Evolutionary conservation across 2,329 filamentous ascomycete species (phyloP).

Genomic region (Hypoxylon sp.): DNA sequence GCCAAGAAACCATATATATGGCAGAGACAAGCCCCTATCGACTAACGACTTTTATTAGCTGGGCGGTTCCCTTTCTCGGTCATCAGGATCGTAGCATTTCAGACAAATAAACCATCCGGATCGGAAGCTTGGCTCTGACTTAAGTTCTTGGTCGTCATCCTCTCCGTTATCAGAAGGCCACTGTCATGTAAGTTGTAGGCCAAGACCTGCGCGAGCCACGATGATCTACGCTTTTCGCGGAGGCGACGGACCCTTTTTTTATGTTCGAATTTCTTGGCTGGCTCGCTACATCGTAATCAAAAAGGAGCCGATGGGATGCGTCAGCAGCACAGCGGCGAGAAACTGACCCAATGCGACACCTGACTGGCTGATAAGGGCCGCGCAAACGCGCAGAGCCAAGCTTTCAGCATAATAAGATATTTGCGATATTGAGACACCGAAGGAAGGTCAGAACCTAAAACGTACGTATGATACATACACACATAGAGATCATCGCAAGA

Average conservation of each 20-base stretch:
- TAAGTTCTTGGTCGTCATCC: slow-evolving; percentile 13
- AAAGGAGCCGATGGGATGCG: slow-evolving; percentile 19
- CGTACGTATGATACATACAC: slow-evolving; percentile 16
- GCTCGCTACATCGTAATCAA: slow-evolving; percentile 29
- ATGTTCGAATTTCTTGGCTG: slow-evolving; percentile 34
- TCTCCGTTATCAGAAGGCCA: slow-evolving; percentile 20
- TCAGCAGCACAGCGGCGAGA: slow-evolving; percentile 2
- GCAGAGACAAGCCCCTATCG: slow-evolving; percentile 21
- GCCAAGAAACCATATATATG: slow-evolving; percentile 39
- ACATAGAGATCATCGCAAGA: background rate
- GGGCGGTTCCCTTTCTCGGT: slow-evolving; percentile 26
- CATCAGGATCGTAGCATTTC: slow-evolving; percentile 34
- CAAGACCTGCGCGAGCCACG: slow-evolving; percentile 34
- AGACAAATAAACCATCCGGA: slow-evolving; percentile 35
- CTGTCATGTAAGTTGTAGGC: slow-evolving; percentile 9
- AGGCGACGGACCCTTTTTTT: slow-evolving; percentile 29
- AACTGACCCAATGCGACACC: background rate
- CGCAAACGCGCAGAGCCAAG: slow-evolving; percentile 35
- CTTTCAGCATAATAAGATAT: slow-evolving; percentile 17
- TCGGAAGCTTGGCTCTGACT: slow-evolving; percentile 33
- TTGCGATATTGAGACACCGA: slow-evolving; percentile 37
- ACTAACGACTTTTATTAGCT: slow-evolving; percentile 20
- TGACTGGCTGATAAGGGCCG: slow-evolving; percentile 3
- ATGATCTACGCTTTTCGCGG: slow-evolving; percentile 31
- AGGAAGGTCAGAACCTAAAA: slow-evolving; percentile 38